Evolutionary conservation across 2,329 filamentous ascomycete genomes (phyloP), one percentile per base, ranked within the genome.

Genomic region (Annulohypoxylon truncatum): DNA sequence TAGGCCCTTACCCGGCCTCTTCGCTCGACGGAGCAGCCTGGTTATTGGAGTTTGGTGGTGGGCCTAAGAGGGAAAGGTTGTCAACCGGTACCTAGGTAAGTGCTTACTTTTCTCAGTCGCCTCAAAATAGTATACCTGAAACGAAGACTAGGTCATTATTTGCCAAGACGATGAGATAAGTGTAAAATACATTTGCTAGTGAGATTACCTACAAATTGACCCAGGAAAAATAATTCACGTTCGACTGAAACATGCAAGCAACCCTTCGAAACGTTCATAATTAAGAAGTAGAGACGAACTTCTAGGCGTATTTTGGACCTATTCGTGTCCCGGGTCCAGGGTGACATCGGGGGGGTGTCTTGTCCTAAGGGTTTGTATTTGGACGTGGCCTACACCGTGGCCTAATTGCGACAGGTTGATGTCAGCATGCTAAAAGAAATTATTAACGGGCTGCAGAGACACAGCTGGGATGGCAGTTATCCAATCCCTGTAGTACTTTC

Each of bases 361-460:
- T 46, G 28, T n/a, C 33, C 33, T n/a, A 13, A 4, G 33, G n/a
- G n/a, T n/a, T n/a, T n/a, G n/a, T n/a, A n/a, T n/a, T n/a, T n/a
- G n/a, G n/a, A n/a, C 5, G 35, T 15, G 35, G 35, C 35, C 35
- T 38, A 38, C 15, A 18, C 22, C 12, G 29, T 7, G 31, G 31
- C 50, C 7, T 44, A 58, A 54, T 63, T 51, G n/a, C n/a, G n/a
- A n/a, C n/a, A n/a, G n/a, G n/a, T n/a, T n/a, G n/a, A n/a, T n/a
- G 66, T 68, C 66, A 68, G 66, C 66, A 57, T 10, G 28, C 13
- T 13, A 47, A 46, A 28, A 44, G 12, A 28, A 38, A 9, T 67
- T 28, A 64, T 69, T 61, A 61, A 66, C n/a, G n/a, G 61, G 33
- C 28, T 64, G 66, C 66, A 66, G 59, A 48, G 53, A 68, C 52